Conservation (phyloP, 2,329 filamentous ascomycete species). For the Microcera coccophila region DNA sequence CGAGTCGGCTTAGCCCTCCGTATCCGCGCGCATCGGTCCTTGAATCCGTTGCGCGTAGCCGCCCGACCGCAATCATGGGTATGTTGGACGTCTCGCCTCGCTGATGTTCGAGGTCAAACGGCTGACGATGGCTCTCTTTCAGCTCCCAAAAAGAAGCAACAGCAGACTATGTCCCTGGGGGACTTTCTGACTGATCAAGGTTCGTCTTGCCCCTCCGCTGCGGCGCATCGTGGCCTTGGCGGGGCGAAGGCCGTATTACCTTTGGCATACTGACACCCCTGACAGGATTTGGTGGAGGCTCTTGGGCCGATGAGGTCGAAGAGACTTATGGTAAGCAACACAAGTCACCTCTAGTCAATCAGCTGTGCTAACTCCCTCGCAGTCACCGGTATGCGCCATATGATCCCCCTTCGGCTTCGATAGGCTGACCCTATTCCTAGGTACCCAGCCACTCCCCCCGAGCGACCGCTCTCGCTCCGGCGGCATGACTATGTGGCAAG, state of each 20-base stretch:
- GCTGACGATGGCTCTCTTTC: slow-evolving; percentile 10
- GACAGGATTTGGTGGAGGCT: slow-evolving; percentile 59
- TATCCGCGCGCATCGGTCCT: slow-evolving; percentile 38
- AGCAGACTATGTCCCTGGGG: slow-evolving; percentile 96
- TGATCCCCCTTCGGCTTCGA: slow-evolving; percentile 8
- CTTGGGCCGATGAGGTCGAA: slow-evolving; percentile 99
- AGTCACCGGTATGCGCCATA: slow-evolving; percentile 35
- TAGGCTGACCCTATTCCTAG: slow-evolving; percentile 33
- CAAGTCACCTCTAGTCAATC: slow-evolving; percentile 4
- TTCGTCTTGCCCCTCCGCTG: slow-evolving; percentile 49
- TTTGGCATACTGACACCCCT: slow-evolving; percentile 23
- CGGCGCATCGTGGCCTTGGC: slow-evolving; percentile 17
- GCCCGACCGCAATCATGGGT: slow-evolving; percentile 60
- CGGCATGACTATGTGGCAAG: slow-evolving; percentile 38
- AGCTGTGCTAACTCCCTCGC: slow-evolving; percentile 27
- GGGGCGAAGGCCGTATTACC: slow-evolving; percentile 9
- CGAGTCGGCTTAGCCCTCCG: slow-evolving; percentile 28
- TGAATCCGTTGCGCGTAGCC: slow-evolving; percentile 46
- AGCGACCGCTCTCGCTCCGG: slow-evolving; percentile 42
- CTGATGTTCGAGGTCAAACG: neutral
- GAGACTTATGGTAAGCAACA: slow-evolving; percentile 68
- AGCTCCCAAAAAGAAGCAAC: slow-evolving; percentile 92
- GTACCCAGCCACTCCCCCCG: slow-evolving; percentile 55
- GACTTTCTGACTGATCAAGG: slow-evolving; percentile 91
- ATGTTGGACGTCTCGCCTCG: slow-evolving; percentile 29